Evolutionary conservation across 768 basidiomycete genomes (phyloP), one percentile per base, ranked within the genome.

Genomic region (Pisolithus microcarpus): DNA sequence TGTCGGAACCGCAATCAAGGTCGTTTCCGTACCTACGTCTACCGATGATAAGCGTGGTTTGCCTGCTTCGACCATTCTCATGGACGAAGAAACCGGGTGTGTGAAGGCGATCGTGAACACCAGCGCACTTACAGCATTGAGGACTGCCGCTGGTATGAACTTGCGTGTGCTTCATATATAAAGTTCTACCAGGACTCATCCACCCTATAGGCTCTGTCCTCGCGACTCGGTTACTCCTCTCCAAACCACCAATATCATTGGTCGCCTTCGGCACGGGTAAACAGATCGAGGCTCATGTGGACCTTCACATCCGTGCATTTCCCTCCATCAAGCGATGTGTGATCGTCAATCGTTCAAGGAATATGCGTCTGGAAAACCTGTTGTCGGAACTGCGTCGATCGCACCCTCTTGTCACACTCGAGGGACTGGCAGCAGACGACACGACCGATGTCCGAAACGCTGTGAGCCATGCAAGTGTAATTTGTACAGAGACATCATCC

Each of bases 11-110:
- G 70, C 85, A 3, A 72, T 90, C 54, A 94, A 96, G 67, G 76
- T 90, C n/a, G 91, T 90, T 3, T 85, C 81, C 24, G 74, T 91
- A 1, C 91, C 91, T 0, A 70, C 66, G 3, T 56, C 55, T 1
- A 49, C 65, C 1, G 71, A 60, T 2, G 75, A 75, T 40, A 59
- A 55, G 18, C 63, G 70, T 2, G 92, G 92, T 0, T 61, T 94
- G 18, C 87, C 91, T 6, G 91, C 76, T 0, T 83, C 82, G 0
- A 94, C 87, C 0, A 63, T 91, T 38, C 76, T 7, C 4, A 5
- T 26, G 4, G 26, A 26, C 26, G 26, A 26, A 7, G 26, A 26
- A 26, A 26, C 7, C 26, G 5, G 26, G 26, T 5, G 4, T 26
- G 26, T 7, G 26, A 26, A 26, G 7, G 26, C 26, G 26, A 5